Conservation (phyloP, 306 rosid species). For the Trifolium fragiferum region DNA sequence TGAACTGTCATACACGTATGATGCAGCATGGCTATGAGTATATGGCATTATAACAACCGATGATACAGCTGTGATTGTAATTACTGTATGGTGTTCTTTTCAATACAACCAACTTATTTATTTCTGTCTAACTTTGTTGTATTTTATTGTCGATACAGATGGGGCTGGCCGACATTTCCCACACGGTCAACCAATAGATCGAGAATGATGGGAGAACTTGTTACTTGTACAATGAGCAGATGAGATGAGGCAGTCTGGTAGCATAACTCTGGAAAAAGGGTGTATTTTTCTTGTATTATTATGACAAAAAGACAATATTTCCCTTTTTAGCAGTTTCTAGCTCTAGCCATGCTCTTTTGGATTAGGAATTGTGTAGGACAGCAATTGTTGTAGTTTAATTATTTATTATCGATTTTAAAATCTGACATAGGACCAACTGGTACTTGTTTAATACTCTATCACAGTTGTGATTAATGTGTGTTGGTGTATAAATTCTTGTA, state of each 20-base stretch:
- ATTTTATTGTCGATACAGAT: conserved; percentile 48
- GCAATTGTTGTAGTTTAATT: conserved; percentile 54
- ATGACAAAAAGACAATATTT: conserved; percentile 43
- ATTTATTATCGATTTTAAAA: conserved; percentile 48
- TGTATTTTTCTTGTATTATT: conserved; percentile 53
- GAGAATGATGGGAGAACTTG: conserved; percentile 48
- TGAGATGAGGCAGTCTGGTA: conserved; percentile 25
- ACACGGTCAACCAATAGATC: conserved; percentile 64
- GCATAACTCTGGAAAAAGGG: conserved; percentile 33
- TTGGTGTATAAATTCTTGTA: conserved; percentile 46
- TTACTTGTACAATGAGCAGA: conserved; percentile 35
- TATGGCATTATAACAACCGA: neutral
- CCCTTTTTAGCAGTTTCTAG: conserved; percentile 47
- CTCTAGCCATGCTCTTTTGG: conserved; percentile 51
- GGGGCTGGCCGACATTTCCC: conserved; percentile 69
- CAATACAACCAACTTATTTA: neutral
- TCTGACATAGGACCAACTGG: conserved; percentile 59
- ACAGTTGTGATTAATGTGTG: conserved; percentile 52
- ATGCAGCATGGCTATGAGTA: neutral
- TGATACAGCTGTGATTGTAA: neutral
- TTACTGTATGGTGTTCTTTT: neutral
- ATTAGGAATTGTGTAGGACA: conserved; percentile 50
- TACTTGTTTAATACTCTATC: conserved; percentile 53
- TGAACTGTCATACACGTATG: conserved; percentile 12
- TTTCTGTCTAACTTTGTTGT: conserved; percentile 36